Percentiles rank a stretch among this genome's conserved stretches.
Conservation (phyloP, 2,329 filamentous ascomycete species). For the Talaromyces sp. region DNA sequence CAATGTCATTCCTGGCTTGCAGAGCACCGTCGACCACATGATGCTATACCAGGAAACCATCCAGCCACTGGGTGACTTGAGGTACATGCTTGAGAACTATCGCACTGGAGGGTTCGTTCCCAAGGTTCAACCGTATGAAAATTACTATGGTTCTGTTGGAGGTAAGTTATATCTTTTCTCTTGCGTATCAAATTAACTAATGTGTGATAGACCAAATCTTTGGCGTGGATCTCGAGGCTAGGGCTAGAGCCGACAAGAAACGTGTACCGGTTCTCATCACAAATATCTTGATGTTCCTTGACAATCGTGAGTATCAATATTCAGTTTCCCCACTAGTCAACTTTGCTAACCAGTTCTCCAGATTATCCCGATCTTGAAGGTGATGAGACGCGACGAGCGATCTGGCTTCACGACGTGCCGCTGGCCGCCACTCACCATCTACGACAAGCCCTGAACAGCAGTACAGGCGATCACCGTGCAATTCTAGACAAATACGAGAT, state of each 20-base stretch:
- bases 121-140: slow-evolving; percentile 89
- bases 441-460: slow-evolving; percentile 77
- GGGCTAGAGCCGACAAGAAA: slow-evolving; percentile 89
- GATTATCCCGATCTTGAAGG: slow-evolving; percentile 96
- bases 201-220: slow-evolving; percentile 75
- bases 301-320: slow-evolving; percentile 57
- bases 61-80: slow-evolving; percentile 82
- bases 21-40: slow-evolving; percentile 97
- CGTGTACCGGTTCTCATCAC: slow-evolving; percentile 90
- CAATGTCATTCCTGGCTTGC: slow-evolving; percentile 94
- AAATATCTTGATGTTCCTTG: slow-evolving; percentile 86
- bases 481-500: slow-evolving; percentile 85
- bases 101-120: slow-evolving; percentile 89
- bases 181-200: background rate
- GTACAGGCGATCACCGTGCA: slow-evolving; percentile 71
- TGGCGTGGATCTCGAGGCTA: slow-evolving; percentile 93
- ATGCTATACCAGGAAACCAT: slow-evolving; percentile 98
- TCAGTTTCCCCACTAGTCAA: background rate
- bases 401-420: slow-evolving; percentile 93
- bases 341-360: slow-evolving; percentile 17
- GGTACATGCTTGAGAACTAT: slow-evolving; percentile 95
- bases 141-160: slow-evolving; percentile 97
- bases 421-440: slow-evolving; percentile 79
- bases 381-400: slow-evolving; percentile 82
- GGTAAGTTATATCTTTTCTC: slow-evolving; percentile 33